Conservation (phyloP, 106 monocot species). For the Cymbidium sinense region DNA sequence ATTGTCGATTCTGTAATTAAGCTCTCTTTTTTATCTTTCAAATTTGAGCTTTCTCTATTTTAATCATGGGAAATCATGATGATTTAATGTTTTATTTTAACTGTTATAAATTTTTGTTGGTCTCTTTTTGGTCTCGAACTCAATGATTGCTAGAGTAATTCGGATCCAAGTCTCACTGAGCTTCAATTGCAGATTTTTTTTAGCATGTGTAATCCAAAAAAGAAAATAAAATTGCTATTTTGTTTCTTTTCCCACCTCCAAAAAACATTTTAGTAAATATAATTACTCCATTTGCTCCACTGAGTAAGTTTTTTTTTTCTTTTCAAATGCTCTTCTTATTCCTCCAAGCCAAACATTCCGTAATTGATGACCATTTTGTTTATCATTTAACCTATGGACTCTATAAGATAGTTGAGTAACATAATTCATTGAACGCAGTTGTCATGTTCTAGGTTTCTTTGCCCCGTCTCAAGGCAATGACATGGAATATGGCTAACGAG, state of each 20-base stretch:
- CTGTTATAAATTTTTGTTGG: neutral
- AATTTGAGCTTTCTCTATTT: too few species aligned
- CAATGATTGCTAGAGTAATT: neutral
- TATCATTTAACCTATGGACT: neutral
- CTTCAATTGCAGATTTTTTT: neutral
- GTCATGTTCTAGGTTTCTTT: constrained; percentile 33
- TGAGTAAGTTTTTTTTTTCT: too few species aligned
- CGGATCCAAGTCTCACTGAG: neutral
- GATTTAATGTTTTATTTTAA: too few species aligned
- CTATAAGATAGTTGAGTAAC: neutral
- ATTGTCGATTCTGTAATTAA: too few species aligned
- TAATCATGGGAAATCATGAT: too few species aligned
- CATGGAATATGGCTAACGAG: constrained; percentile 44
- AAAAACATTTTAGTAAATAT: too few species aligned
- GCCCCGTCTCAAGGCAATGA: constrained; percentile 49
- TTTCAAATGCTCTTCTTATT: too few species aligned
- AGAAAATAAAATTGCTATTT: neutral
- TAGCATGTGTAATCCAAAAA: neutral
- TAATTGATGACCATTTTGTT: neutral
- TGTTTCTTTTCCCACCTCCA: too few species aligned
- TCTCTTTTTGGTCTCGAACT: neutral
- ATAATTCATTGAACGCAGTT: neutral
- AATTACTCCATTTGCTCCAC: too few species aligned
- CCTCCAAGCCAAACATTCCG: neutral
- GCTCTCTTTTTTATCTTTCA: too few species aligned